phyloP scores from a whole-genome alignment of 805 yeast species.

The Yarrowia phangngaensis region DNA sequence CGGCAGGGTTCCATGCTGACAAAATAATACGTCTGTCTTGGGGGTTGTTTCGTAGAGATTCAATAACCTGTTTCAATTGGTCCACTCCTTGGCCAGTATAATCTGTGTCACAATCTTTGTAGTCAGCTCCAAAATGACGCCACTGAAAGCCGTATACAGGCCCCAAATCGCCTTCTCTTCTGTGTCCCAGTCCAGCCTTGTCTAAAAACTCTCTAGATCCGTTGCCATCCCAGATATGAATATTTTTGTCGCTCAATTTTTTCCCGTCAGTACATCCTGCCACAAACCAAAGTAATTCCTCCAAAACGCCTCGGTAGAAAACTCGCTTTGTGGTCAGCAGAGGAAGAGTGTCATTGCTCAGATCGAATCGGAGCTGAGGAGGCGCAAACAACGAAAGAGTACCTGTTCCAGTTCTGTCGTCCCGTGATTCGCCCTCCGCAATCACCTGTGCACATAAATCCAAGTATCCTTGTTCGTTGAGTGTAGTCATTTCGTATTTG shows the following conservation, averaged over 20 bases:
- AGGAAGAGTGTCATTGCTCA: constrained; percentile 73
- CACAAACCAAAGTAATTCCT: constrained; percentile 91
- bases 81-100: constrained; percentile 87
- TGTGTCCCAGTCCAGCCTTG: constrained; percentile 67
- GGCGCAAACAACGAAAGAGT: constrained; percentile 90
- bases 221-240: constrained; percentile 98
- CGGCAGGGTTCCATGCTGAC: constrained; percentile 99
- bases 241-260: constrained; percentile 71
- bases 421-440: constrained; percentile 80
- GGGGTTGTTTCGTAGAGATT: constrained; percentile 80
- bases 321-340: constrained; percentile 89
- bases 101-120: constrained; percentile 79
- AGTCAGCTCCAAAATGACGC: constrained; percentile 98
- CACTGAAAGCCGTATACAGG: constrained; percentile 99
- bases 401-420: constrained; percentile 98
- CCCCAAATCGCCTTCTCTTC: constrained; percentile 92
- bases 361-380: constrained; percentile 82
- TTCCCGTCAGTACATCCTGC: constrained; percentile 87
- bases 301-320: constrained; percentile 80
- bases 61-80: constrained; percentile 75
- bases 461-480: constrained; percentile 72
- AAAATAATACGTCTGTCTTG: constrained; percentile 90
- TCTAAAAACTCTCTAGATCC: constrained; percentile 91
- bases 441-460: constrained; percentile 76
- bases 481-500: constrained; percentile 2